phyloP scores from a whole-genome alignment of 371 early-diverging fungal genomes.

The Lichtheimia ornata region DNA sequence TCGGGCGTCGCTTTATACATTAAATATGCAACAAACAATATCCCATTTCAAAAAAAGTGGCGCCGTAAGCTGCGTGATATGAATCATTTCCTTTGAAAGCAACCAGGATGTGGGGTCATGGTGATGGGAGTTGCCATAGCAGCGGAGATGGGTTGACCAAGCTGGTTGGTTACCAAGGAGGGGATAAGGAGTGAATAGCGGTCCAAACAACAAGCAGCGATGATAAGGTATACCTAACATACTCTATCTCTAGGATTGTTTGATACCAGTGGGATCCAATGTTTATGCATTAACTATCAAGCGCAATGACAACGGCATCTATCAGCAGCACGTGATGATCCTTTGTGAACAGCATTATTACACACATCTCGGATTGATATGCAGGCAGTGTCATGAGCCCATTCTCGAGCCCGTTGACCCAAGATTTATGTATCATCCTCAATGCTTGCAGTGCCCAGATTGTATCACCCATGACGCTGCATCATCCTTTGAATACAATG shows the following conservation, averaged over 20 bases:
- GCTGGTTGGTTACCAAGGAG: not conserved
- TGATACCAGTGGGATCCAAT: slow-evolving; percentile 13
- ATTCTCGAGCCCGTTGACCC: not conserved
- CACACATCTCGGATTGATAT: slow-evolving; percentile 7
- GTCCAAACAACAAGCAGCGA: not conserved
- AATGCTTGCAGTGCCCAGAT: slow-evolving; percentile 15
- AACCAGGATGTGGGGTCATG: too few species aligned
- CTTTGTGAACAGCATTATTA: slow-evolving; percentile 18
- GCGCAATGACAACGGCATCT: not conserved
- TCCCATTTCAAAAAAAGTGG: too few species aligned
- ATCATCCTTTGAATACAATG: slow-evolving; percentile 85
- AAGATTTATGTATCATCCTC: slow-evolving; percentile 12
- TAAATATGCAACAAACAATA: too few species aligned
- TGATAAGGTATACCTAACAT: not conserved
- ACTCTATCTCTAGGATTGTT: slow-evolving; percentile 10
- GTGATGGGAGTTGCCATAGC: not conserved
- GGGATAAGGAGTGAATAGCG: not conserved
- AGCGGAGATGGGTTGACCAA: not conserved
- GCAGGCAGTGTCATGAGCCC: slow-evolving; percentile 5
- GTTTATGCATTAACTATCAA: slow-evolving; percentile 15
- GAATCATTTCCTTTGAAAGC: too few species aligned
- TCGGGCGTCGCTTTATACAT: too few species aligned
- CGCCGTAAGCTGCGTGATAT: too few species aligned
- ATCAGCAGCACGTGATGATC: slow-evolving; percentile 1
- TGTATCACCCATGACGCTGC: slow-evolving; percentile 1